phyloP scores from a whole-genome alignment of 2,329 filamentous ascomycete species.

The Stagonosporopsis chrysanthemi region DNA sequence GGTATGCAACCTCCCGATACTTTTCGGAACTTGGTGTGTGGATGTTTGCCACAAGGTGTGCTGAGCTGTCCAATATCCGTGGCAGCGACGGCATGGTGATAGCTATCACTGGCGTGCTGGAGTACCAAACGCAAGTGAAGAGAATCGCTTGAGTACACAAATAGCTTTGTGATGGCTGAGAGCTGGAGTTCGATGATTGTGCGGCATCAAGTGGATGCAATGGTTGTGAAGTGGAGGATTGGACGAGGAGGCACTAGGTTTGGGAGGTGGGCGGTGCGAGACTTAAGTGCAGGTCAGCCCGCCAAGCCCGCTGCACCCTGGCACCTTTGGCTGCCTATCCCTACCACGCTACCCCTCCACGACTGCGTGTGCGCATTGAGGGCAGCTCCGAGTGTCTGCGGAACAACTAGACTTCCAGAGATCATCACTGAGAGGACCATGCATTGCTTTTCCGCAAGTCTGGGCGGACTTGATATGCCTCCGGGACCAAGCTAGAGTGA shows the following conservation, averaged over 20 bases:
- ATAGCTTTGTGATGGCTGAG: neutral
- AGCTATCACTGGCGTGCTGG: neutral
- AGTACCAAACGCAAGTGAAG: neutral
- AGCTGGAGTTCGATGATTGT: conserved; percentile 6
- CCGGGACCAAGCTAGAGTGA: conserved; percentile 3
- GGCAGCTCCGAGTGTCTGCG: neutral
- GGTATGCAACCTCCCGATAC: conserved; percentile 38
- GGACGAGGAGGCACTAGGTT: conserved; percentile 18
- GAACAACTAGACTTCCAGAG: neutral
- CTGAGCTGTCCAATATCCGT: neutral
- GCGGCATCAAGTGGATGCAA: conserved; percentile 8
- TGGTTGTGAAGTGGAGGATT: conserved; percentile 10
- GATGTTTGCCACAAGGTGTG: too few relatives aligned
- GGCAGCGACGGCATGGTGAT: conserved; percentile 35
- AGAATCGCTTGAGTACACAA: neutral
- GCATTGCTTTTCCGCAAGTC: neutral
- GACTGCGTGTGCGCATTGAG: neutral
- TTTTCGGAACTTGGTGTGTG: conserved; percentile 1
- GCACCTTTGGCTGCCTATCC: conserved; percentile 15
- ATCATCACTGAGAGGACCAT: neutral
- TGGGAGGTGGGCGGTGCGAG: conserved; percentile 29
- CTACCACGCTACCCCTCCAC: conserved; percentile 15
- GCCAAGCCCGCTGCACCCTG: conserved; percentile 28
- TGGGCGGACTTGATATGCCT: neutral
- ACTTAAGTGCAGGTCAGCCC: conserved; percentile 32